Evolutionary conservation across 75 land plant species (phyloP).

Genomic region (Pinus albicaulis): DNA sequence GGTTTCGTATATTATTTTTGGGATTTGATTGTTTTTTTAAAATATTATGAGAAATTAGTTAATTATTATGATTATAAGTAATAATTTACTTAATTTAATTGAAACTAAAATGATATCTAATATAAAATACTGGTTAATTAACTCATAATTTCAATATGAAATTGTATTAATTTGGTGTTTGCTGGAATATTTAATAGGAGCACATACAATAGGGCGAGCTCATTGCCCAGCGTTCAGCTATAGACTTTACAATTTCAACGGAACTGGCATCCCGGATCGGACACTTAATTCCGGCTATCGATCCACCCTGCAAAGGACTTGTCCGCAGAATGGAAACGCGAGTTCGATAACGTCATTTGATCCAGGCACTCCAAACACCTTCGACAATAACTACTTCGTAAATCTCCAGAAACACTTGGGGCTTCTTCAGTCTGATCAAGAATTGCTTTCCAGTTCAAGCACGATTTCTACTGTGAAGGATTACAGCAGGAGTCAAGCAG

Average conservation of each 20-base stretch:
- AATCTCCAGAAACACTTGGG: slow-evolving; percentile 43
- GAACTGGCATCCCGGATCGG: slow-evolving; percentile 49
- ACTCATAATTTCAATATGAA: not conserved
- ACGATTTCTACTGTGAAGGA: slow-evolving; percentile 14
- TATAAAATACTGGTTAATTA: too few species aligned
- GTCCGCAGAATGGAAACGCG: slow-evolving; percentile 30
- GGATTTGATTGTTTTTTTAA: not conserved
- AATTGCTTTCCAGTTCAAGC: slow-evolving; percentile 23
- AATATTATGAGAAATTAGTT: too few species aligned
- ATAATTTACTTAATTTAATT: too few species aligned
- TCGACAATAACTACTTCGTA: slow-evolving; percentile 51
- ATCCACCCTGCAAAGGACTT: slow-evolving; percentile 15
- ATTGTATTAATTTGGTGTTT: not conserved
- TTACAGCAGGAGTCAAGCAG: slow-evolving; percentile 22
- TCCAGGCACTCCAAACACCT: slow-evolving; percentile 20
- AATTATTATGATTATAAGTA: too few species aligned
- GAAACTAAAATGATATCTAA: too few species aligned
- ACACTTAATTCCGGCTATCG: slow-evolving; percentile 31
- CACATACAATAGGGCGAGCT: slow-evolving; percentile 75
- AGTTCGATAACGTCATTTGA: slow-evolving; percentile 22
- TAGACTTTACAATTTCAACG: slow-evolving; percentile 57
- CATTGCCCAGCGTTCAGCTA: slow-evolving; percentile 32
- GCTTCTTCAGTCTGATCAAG: slow-evolving; percentile 59
- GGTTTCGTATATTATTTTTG: not conserved
- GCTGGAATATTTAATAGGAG: slow-evolving; percentile 32